These are phyloP conservation scores for Phytophthora pini DNA, from an alignment of 352 stramenopile genomes.

Conservation along the genomic window DNA sequence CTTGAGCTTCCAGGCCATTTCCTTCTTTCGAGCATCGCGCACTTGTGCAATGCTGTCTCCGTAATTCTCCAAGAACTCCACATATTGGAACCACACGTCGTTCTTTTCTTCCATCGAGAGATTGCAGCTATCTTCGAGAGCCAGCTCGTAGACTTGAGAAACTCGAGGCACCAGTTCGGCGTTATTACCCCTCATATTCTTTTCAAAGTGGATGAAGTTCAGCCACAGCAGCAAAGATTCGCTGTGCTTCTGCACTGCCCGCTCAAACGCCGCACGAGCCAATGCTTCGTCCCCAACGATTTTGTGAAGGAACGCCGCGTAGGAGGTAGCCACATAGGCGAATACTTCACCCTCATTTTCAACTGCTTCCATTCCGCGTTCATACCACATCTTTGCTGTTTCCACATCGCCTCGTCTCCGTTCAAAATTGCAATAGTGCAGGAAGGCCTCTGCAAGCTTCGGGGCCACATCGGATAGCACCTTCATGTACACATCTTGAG, in stretches of 20 bases:
- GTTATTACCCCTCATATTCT: constrained; percentile 29
- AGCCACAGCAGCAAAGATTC: constrained; percentile 68
- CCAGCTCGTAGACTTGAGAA: constrained; percentile 50
- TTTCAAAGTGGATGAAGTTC: constrained; percentile 77
- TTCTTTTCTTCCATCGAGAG: constrained; percentile 78
- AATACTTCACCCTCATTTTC: constrained; percentile 52
- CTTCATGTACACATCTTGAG: constrained; percentile 60
- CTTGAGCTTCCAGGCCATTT: constrained; percentile 76
- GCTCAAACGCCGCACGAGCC: constrained; percentile 55
- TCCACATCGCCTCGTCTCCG: constrained; percentile 62
- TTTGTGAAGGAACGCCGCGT: constrained; percentile 65
- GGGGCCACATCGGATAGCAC: constrained; percentile 64
- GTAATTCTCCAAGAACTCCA: constrained; percentile 76
- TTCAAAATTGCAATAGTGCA: constrained; percentile 79
- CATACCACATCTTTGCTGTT: constrained; percentile 56
- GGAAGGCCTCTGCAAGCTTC: constrained; percentile 66
- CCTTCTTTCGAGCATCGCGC: constrained; percentile 56
- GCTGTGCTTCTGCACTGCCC: constrained; percentile 47
- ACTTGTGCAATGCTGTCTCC: constrained; percentile 46
- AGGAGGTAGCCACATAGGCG: constrained; percentile 60
- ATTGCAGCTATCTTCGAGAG: constrained; percentile 56
- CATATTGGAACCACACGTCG: constrained; percentile 84
- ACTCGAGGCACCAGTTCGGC: constrained; percentile 50
- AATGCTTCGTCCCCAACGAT: constrained; percentile 43
- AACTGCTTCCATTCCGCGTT: constrained; percentile 55